Base-by-base conservation (phyloP, 2,329 filamentous ascomycete species). In the Verticillium albo-atrum region DNA sequence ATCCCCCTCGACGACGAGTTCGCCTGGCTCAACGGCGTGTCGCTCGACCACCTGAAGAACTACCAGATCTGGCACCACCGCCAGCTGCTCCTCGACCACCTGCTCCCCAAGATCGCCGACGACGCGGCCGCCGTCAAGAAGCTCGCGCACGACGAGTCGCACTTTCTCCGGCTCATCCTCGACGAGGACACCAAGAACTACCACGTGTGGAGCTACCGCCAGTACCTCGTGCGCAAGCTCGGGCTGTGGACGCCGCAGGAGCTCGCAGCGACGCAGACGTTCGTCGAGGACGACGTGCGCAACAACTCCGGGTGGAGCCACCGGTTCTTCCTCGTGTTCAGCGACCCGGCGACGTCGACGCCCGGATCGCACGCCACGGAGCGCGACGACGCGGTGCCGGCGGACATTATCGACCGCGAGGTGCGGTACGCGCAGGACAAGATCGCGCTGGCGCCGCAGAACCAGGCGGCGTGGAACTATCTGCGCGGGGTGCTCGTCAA, bases 251-350 rank as follows among this genome's bases (percentile, higher is more conserved):
- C 65, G 77, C 87, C 89, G 72, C 79, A 81, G 54, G 87, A 99
- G 79, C 78, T 96, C 23, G 74, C 79, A 56, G 87, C 88, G 61
- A 85, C 91, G 34, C 89, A 95, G 70, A 75, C 76, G 42, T 83
- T 97, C 72, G 83, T 99, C 60, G 79, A 85, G 60, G 79, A 85
- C 34, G 95, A 99, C 74, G 87, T 98, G 61, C 85, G 93, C 69
- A 99, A 99, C 78, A 99, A 99, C 74, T 95, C 90, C 52, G 95
- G 94, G 17, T 99, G 95, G 95, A 96, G 94, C 65, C 94, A 99
- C 79, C 88, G 95, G 56, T 98, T 95, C 81, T 97, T 94, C 73
- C 73, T 98, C n/a, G 86, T 94, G 20, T 96, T 97, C 65, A 83
- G 84, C 71, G 79, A 82, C 79, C 88, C 81, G 23, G 77, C 66